Base-by-base conservation (phyloP, 805 yeast genomes). In the Helenozyma rhizophorensis region DNA sequence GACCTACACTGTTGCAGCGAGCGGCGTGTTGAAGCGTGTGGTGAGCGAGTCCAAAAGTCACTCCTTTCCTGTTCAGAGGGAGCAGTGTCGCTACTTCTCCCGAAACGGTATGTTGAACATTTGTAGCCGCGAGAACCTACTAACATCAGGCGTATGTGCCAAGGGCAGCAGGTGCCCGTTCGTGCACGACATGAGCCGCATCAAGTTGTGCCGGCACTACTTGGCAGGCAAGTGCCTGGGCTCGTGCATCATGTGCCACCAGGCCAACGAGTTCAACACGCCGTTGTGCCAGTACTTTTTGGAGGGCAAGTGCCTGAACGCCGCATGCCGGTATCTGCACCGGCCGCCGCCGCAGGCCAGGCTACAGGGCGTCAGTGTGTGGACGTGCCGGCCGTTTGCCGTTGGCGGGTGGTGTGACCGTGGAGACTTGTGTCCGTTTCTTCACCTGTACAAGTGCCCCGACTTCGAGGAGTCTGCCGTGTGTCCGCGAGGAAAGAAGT, bases 381-480 rank as follows among this genome's bases (percentile, higher is more conserved):
- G 65, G 50, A 62, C 76, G 1, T 84, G 95, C 49, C 63, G 85
- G 14, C 77, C 72, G 18, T 85, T 84, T 60, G 72, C 89, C 4
- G 46, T 78, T 21, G 74, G 74, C 12, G 88, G 89, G 1, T 82
- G 73, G 59, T 85, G 94, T 54, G 71, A 62, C 19, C 54, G 73
- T 15, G 95, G 93, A 0, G 48, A 57, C 16, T 42, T 48, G 19
- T 84, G 94, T 50, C 65, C 70, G 5, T 68, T 72, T 28, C 54
- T 70, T 22, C 95, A 84, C 50, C 55, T 59, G 11, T 70, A 64
- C 43, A 74, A 74, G 37, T 84, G 94, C 56, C 90, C 94, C 0
- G 90, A 83, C 48, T 73, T 69, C 44, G 80, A 74, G 42, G 78
- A 75, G 39, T 62, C 62, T n/a, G 82, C 80, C 9, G 48, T 43